Percentiles rank a stretch among this genome's conserved stretches.
These are phyloP conservation scores for Trichosporon sp. DNA, from an alignment of 1,284 basidiomycete species.

Conservation along the genomic window DNA sequence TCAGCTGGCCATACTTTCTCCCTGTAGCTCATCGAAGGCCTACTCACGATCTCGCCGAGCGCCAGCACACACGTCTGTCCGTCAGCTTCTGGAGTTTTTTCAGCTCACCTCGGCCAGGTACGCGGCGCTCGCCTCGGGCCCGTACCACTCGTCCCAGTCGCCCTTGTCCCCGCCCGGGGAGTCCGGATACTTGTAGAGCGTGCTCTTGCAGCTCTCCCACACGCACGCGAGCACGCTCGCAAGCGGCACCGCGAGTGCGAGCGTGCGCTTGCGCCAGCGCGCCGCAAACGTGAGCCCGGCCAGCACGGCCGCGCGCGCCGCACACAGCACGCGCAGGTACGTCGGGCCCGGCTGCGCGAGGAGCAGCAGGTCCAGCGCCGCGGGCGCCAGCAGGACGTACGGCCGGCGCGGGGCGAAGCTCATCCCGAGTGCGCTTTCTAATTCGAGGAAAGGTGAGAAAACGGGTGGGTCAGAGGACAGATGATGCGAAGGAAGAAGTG, in stretches of 20 bases:
- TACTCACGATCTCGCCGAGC: not conserved
- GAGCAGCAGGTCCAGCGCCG: not conserved
- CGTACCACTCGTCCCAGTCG: conserved; percentile 2
- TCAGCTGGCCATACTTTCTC: no score
- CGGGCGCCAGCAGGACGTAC: not conserved
- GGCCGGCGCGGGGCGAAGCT: not conserved
- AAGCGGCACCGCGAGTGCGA: not conserved
- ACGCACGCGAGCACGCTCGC: not conserved
- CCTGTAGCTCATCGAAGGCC: no score
- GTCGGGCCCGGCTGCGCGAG: not conserved
- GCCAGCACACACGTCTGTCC: not conserved
- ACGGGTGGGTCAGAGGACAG: no score
- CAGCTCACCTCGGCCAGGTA: not conserved
- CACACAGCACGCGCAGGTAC: not conserved
- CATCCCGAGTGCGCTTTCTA: not conserved
- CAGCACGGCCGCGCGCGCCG: not conserved
- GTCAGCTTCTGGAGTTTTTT: not conserved
- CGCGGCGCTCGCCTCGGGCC: not conserved
- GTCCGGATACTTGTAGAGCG: not conserved
- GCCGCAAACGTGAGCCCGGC: not conserved
- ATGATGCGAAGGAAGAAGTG: not conserved
- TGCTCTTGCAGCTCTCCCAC: not conserved
- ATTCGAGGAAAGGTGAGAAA: not conserved
- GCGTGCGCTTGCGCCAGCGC: not conserved
- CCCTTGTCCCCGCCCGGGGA: not conserved